These are phyloP conservation scores for Scortechinia acanthostroma DNA, from an alignment of 2,329 filamentous ascomycete genomes.

Conservation along the genomic window DNA sequence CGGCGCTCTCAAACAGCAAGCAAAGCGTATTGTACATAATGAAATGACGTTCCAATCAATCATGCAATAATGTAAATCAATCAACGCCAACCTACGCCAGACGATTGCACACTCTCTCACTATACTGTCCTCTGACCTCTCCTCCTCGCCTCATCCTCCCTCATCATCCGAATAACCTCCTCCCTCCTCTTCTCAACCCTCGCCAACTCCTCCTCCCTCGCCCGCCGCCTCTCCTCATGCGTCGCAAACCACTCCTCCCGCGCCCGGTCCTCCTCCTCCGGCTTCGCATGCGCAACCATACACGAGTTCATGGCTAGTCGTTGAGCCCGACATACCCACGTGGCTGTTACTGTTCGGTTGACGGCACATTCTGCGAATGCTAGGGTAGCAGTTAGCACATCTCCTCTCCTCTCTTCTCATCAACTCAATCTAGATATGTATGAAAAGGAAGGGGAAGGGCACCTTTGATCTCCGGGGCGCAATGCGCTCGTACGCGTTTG, in stretches of 20 bases:
- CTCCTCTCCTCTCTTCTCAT: slow-evolving; percentile 3
- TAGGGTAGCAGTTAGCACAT: slow-evolving; percentile 14
- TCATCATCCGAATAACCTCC: slow-evolving; percentile 31
- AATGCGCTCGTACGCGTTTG: slow-evolving; percentile 44
- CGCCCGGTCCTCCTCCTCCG: slow-evolving; percentile 53
- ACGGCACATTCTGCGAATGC: slow-evolving; percentile 57
- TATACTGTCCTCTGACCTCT: neutral
- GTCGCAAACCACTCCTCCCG: slow-evolving; percentile 58
- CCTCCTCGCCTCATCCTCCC: slow-evolving; percentile 16
- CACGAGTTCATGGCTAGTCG: slow-evolving; percentile 58
- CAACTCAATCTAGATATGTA: slow-evolving; percentile 3
- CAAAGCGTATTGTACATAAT: slow-evolving; percentile 1
- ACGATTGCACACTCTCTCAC: neutral
- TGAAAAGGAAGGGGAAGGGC: slow-evolving; percentile 6
- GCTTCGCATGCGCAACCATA: slow-evolving; percentile 53
- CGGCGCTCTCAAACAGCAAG: no score
- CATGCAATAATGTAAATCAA: no score
- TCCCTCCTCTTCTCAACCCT: slow-evolving; percentile 24
- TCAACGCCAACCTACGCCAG: neutral
- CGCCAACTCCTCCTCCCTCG: slow-evolving; percentile 32
- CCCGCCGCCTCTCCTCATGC: slow-evolving; percentile 38
- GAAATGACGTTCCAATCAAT: no score
- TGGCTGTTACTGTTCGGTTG: slow-evolving; percentile 52
- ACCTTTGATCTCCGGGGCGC: slow-evolving; percentile 41
- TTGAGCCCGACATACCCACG: slow-evolving; percentile 50